These are phyloP conservation scores for Calocybe indica DNA, from an alignment of 768 basidiomycete genomes.

Conservation along the genomic window DNA sequence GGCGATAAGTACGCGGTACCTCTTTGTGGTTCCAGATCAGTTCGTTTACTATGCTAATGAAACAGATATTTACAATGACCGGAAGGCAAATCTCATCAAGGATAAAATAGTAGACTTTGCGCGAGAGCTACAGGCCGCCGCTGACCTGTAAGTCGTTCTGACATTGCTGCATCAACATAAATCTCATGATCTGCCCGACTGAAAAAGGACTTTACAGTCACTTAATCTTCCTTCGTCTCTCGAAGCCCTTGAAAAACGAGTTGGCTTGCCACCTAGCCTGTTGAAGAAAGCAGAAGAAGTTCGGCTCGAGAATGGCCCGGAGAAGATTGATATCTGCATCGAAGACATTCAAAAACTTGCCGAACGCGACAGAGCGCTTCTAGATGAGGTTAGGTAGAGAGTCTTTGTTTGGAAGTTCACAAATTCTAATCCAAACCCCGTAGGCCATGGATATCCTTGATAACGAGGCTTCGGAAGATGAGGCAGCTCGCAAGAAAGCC, in stretches of 20 bases:
- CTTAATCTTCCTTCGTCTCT: conserved; percentile 81
- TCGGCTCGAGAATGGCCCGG: conserved; percentile 68
- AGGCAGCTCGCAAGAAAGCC: conserved; percentile 51
- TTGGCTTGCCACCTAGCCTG: conserved; percentile 85
- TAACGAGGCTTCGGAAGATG: conserved; percentile 82
- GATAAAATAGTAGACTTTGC: conserved; percentile 59
- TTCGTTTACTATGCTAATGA: not conserved
- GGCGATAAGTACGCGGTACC: conserved; percentile 65
- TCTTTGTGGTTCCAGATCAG: not conserved
- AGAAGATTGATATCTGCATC: conserved; percentile 63
- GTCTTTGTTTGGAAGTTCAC: conserved; percentile 1
- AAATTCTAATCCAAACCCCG: not conserved
- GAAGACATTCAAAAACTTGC: conserved; percentile 69
- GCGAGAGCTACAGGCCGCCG: conserved; percentile 55
- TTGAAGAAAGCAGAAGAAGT: conserved; percentile 84
- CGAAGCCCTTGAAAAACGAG: conserved; percentile 81
- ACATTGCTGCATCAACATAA: not conserved
- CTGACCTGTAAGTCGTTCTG: conserved; percentile 46
- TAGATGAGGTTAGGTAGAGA: conserved; percentile 61
- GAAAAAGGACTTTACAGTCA: conserved; percentile 52
- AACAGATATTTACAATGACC: conserved; percentile 80
- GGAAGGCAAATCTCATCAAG: conserved; percentile 64
- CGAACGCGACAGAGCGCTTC: conserved; percentile 47
- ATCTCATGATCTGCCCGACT: not conserved
- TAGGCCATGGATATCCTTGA: conserved; percentile 91